Base-by-base conservation (phyloP, 805 yeast species). In the Wickerhamiella nectarea region DNA sequence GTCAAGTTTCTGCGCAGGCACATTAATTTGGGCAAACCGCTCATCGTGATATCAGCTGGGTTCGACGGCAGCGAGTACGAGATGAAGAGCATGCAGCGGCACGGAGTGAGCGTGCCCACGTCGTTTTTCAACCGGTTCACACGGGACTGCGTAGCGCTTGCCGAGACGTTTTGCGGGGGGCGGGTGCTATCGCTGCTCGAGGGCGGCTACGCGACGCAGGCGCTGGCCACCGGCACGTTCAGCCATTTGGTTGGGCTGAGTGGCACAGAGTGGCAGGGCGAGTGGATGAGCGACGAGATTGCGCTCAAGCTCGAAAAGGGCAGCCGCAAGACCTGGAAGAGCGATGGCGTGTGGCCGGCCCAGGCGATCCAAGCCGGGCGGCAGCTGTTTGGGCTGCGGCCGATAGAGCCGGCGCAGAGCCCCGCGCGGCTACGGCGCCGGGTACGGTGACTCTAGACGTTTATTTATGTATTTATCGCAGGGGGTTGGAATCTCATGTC, bases 31-130 rank as follows among this genome's bases (percentile, higher is more conserved):
- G 33, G 34, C 9, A 31, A 26, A 3, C 73, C 76, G 0, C 50
- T 82, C 47, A 73, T 84, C 2, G 70, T 79, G n/a, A 68, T 83
- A 1, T 81, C 93, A 36, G 87, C 94, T 0, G 94, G 94, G 1
- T 84, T 83, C 57, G 94, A 83, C 62, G 93, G 91, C 2, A 76
- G 82, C 14, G 94, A 83, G 56, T 78, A 72, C 58, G 94, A 83
- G 56, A 77, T 76, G 46, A 74, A 74, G n/a, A 73, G 78, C 40
- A 84, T 83, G 94, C 94, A 83, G 60, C 66, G 94, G 43, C 94
- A 84, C 57, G 75, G 75, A 0, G 83, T 80, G 20, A 76, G 78
- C 53, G 85, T 83, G 9, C 94, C 94, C 3, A 81, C 93, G 0
- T 72, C 78, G 15, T 83, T 84, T 55, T 83, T 78, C 57, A 70